A percentile compares a stretch with the other conserved stretches of the same genome.
phyloP scores from a whole-genome alignment of 306 rosid species.

The Benincasa hispida region DNA sequence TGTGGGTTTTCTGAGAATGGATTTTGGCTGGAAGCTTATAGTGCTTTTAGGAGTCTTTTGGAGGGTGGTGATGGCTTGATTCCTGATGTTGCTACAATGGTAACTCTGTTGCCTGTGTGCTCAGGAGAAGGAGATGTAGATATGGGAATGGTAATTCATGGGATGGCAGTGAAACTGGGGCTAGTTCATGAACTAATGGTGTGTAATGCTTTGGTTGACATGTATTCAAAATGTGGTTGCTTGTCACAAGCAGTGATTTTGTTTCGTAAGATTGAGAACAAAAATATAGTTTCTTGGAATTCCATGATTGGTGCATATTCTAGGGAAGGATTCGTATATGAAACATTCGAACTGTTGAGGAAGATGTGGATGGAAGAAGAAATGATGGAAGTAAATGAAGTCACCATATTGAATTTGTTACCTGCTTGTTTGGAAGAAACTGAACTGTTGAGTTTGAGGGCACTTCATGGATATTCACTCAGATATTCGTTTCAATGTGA shows the following conservation, averaged over 20 bases:
- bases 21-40: constrained; percentile 22
- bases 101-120: constrained; percentile 50
- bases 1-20: constrained; percentile 46
- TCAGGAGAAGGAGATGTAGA: constrained; percentile 30
- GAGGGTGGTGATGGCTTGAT: constrained; percentile 26
- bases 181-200: constrained; percentile 38
- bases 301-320: constrained; percentile 55
- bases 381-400: constrained; percentile 34
- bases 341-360: constrained; percentile 39
- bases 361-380: constrained; percentile 43
- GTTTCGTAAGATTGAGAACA: constrained; percentile 35
- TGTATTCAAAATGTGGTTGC: constrained; percentile 69
- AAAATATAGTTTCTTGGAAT: constrained; percentile 75
- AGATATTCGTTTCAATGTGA: constrained; percentile 36
- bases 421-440: constrained; percentile 43
- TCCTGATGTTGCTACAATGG: constrained; percentile 67
- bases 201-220: constrained; percentile 52
- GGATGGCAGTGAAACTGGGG: constrained; percentile 54
- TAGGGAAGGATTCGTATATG: constrained; percentile 34
- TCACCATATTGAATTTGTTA: constrained; percentile 58
- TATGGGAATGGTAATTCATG: constrained; percentile 60
- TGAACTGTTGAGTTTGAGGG: constrained; percentile 41
- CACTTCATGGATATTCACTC: constrained; percentile 54
- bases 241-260: constrained; percentile 25
- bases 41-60: constrained; percentile 28